phyloP scores from a whole-genome alignment of 1,139 yeast genomes.

The Geotrichum klebahnii region DNA sequence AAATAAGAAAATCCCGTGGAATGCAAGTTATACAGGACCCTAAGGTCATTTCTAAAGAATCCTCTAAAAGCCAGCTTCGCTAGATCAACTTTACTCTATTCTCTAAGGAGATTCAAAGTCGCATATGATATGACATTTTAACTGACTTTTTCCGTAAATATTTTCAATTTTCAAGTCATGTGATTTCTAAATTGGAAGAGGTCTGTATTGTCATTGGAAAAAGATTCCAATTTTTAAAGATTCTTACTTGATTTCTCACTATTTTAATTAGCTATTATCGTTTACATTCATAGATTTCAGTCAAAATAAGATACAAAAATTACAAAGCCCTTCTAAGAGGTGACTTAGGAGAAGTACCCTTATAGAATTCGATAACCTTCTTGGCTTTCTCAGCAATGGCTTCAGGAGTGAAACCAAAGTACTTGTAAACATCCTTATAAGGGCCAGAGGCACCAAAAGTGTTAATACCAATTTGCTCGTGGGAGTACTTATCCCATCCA shows the following conservation, averaged over 20 bases:
- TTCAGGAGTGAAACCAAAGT: constrained; percentile 88
- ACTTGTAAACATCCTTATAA: constrained; percentile 75
- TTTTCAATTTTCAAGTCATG: no score
- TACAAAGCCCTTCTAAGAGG: constrained; percentile 76
- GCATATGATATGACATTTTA: no score
- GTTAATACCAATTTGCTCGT: constrained; percentile 93
- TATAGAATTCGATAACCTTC: constrained; percentile 76
- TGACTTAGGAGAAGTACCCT: constrained; percentile 66
- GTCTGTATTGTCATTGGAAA: no score
- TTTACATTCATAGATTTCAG: constrained; percentile 4
- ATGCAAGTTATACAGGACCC: background rate
- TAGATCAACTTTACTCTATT: background rate
- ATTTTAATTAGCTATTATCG: no score
- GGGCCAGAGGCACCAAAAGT: constrained; percentile 98
- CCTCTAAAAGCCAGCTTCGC: background rate
- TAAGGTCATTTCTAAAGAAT: background rate
- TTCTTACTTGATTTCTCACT: no score
- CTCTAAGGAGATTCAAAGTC: background rate
- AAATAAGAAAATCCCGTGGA: background rate
- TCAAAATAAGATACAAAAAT: background rate
- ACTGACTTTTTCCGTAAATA: no score
- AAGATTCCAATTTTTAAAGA: no score
- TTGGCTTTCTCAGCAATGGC: constrained; percentile 85
- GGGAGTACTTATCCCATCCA: constrained; percentile 95
- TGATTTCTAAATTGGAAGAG: no score